Evolutionary conservation across 805 yeast genomes (phyloP), one percentile per base, ranked within the genome.

Genomic region (Grigorovia jiainica): DNA sequence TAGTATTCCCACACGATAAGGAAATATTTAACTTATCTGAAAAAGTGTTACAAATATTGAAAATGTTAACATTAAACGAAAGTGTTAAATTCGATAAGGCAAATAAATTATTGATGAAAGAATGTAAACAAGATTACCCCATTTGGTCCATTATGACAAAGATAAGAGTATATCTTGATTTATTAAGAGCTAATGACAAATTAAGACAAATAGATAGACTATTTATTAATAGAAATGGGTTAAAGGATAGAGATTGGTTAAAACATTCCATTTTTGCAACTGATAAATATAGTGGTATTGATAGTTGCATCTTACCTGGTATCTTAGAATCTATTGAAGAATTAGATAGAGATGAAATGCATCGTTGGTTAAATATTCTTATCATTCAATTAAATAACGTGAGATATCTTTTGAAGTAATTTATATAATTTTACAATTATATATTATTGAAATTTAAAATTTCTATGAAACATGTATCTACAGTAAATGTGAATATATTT

Each of bases 91-190:
- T 73, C 50, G 89, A 83, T 50, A 52, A 49, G 2, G 68, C 69
- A 46, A 69, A 72, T 16, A 52, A 53, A 3, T 56, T 66, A 2
- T 65, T 85, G 21, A 78, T 76, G 47, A 60, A 63, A 2, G 68
- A 72, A 27, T 73, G 79, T 42, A 60, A 69, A 1, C 64, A 70
- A 34, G 97, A 86, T 51, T 82, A 74, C 51, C 87, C 96, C 1
- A 82, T 95, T 87, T 86, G 80, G 65, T 67, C 72, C 47, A 63
- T 72, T 40, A 71, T 68, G 48, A 72, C 68, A 48, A 86, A 86
- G 58, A 54, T 84, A 30, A 70, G 65, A 39, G 66, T 78, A 4
- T 79, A 78, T 39, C 71, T 81, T 13, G 71, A 72, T 42, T 66
- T 81, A 43, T 73, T 79, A 43, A 57, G 73, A 23, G 62, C 75